Evolutionary conservation across 495 filamentous ascomycete species (phyloP), one percentile per base, ranked within the genome.

Genomic region (Penicillium ochrochloron): DNA sequence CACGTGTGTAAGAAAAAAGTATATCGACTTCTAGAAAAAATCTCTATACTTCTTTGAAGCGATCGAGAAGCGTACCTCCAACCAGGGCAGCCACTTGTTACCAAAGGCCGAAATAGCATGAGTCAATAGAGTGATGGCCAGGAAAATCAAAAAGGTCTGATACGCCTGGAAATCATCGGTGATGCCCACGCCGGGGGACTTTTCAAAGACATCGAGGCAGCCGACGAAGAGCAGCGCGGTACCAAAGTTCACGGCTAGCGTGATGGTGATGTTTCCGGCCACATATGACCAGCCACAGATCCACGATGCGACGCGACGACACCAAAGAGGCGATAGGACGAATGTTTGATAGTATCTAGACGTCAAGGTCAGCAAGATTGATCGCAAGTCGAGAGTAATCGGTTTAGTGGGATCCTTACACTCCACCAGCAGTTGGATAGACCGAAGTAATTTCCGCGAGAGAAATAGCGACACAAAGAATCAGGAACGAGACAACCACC

Each of bases 201-300:
- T 56, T 76, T 83, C 27, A 64, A 71, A 73, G 34, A 73, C 56
- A 39, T 73, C 57, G 23, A 73, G 64, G 48, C 69, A 73, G 15
- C 64, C 64, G 21, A 73, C 44, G 31, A 73, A 66, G 9, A 73
- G 60, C 35, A 73, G 31, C 1, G 71, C 42, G 10, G 66, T 71
- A 52, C 71, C 71, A 11, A 82, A 76, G 46, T 76, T 78, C 27
- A 76, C 75, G 11, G 73, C 77, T 0, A 79, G 75, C 5, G 77
- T 78, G 8, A 80, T 72, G 17, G 78, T 78, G 57, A 90, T 88
- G 81, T 88, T 90, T 9, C 87, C 89, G 23, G 84, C 84, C 7
- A 89, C 82, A 61, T 88, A 90, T 57, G 90, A 84, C 89, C 89
- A 91, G 17, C 89, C 89, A 17, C 85, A 88, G 21, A 86, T 84